Evolutionary conservation across 495 filamentous ascomycete genomes (phyloP), one percentile per base, ranked within the genome.

Genomic region (Delitschia confertaspora): DNA sequence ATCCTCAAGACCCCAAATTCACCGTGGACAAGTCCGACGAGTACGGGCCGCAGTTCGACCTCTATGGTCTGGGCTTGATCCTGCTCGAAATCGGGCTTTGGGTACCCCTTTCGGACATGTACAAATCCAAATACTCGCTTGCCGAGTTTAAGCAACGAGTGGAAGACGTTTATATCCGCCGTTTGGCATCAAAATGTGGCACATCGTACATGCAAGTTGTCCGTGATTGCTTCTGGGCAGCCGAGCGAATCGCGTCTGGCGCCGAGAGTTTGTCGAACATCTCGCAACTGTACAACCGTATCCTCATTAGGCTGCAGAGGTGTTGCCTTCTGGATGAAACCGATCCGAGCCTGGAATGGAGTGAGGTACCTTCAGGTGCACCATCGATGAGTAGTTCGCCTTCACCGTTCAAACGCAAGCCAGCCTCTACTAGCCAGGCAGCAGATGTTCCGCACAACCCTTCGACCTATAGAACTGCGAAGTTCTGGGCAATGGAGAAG

Each of bases 31-130:
- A 33, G 35, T 26, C 18, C 6, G 44, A 38, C 31, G 20, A 39
- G n/a, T 63, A 58, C 45, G 53, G 43, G 16, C 47, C 58, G 64
- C 75, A 79, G 1, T 79, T 87, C 52, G 88, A 95, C 55, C 69
- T 93, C 0, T 94, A 93, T 58, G 82, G 84, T 3, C 66, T 95
- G 2, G 87, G 85, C 25, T 73, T 94, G 53, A 69, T 94, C 9
- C 68, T 95, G 8, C 63, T 94, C 21, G 88, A 93, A 42, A 80
- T 95, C 44, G 88, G 88, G 19, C 69, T 94, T 1, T 95, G 88
- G 88, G 78, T 75, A n/a, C 79, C 82, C 2, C 69, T 93, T 26
- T 72, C 73, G 41, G 73, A 73, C 23, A 55, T 81, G 13, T 82
- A 74, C 74, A 83, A 83, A 53, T 60, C 72, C 53, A 79, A 79